Conservation (phyloP, 441 rosid genomes). For the Flueggea neowawraea region DNA sequence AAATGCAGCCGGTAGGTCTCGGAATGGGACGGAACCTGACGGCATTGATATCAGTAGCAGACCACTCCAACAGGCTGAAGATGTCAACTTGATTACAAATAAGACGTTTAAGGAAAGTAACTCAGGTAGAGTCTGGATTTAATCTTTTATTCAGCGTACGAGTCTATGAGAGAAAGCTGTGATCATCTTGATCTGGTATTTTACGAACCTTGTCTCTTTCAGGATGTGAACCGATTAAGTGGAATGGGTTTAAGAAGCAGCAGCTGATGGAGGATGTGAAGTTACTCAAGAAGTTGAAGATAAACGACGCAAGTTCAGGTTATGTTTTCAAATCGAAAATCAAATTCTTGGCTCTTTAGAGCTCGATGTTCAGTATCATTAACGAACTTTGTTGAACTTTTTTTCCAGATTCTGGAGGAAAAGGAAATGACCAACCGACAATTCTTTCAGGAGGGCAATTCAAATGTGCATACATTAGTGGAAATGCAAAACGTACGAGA, state of each 20-base stretch:
- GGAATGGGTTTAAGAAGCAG: constrained; percentile 45
- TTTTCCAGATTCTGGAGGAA: constrained; percentile 18
- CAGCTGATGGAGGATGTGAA: constrained; percentile 30
- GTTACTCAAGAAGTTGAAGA: constrained; percentile 49
- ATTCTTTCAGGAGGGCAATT: constrained; percentile 7
- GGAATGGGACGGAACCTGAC: not conserved
- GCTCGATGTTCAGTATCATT: too few relatives aligned
- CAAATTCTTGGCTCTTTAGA: too few relatives aligned
- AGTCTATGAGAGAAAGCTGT: too few relatives aligned
- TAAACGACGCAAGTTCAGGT: constrained; percentile 32
- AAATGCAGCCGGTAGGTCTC: constrained; percentile 9
- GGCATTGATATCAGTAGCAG: constrained; percentile 10
- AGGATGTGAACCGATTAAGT: constrained; percentile 16
- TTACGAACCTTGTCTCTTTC: not conserved
- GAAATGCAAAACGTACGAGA: constrained; percentile 29
- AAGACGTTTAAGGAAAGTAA: constrained; percentile 39
- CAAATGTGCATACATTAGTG: constrained; percentile 20
- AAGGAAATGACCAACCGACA: not conserved
- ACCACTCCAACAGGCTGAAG: constrained; percentile 1
- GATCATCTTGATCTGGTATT: too few relatives aligned
- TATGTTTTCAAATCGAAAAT: not conserved
- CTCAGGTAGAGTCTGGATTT: constrained; percentile 31
- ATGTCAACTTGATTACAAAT: constrained; percentile 21
- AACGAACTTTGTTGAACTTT: too few relatives aligned
- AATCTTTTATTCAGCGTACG: too few relatives aligned